These are phyloP conservation scores for Brettanomyces custersianus DNA, from an alignment of 805 yeast species.

Conservation along the genomic window DNA sequence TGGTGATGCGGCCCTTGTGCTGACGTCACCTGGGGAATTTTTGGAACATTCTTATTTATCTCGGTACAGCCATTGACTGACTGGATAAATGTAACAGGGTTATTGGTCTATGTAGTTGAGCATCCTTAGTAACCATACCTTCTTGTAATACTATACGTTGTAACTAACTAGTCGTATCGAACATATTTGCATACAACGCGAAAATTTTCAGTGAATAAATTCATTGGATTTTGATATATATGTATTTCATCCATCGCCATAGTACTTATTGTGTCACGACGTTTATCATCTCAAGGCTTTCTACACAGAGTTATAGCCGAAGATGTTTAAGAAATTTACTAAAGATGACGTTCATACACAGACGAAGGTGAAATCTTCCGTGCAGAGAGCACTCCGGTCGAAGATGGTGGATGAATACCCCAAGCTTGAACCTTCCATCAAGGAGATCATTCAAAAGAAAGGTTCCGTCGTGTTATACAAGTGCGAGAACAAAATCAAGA, in stretches of 20 bases:
- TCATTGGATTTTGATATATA: not conserved
- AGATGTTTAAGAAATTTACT: slow-evolving; percentile 43
- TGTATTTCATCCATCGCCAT: too few species aligned
- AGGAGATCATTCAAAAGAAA: slow-evolving; percentile 81
- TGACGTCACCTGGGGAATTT: slow-evolving; percentile 59
- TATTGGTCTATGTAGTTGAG: too few species aligned
- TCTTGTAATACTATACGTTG: too few species aligned
- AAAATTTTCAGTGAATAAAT: not conserved
- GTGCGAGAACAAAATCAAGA: slow-evolving; percentile 82
- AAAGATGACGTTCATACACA: slow-evolving; percentile 85
- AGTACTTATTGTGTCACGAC: too few species aligned
- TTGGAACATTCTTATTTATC: slow-evolving; percentile 40
- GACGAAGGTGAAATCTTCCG: slow-evolving; percentile 87
- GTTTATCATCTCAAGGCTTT: too few species aligned
- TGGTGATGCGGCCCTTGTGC: slow-evolving; percentile 23
- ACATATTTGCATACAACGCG: not conserved
- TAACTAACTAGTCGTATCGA: too few species aligned
- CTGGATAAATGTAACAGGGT: too few species aligned
- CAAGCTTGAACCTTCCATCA: slow-evolving; percentile 64
- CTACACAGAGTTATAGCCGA: too few species aligned
- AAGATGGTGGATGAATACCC: slow-evolving; percentile 70
- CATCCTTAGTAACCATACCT: too few species aligned
- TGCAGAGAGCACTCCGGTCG: slow-evolving; percentile 79
- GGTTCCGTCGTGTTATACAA: slow-evolving; percentile 71
- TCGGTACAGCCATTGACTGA: too few species aligned